phyloP scores from a whole-genome alignment of 257 asterid genomes.

The Plantago major region DNA sequence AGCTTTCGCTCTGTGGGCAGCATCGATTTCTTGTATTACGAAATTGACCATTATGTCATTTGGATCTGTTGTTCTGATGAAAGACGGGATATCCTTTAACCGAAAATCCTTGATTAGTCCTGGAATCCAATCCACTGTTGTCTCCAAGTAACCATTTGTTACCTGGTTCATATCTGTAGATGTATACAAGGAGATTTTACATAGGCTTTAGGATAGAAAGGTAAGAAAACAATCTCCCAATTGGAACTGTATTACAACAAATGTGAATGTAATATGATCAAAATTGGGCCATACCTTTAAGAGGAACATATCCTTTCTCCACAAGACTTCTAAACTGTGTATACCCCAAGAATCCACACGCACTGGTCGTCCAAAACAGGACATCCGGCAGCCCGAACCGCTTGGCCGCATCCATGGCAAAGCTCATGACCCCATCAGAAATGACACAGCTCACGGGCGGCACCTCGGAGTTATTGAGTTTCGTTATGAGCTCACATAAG shows the following conservation, averaged over 20 bases:
- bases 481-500: conserved; percentile 30
- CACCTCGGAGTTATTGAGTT: neutral
- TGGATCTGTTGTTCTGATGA: conserved; percentile 17
- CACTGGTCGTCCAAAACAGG: conserved; percentile 17
- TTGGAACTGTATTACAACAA: no score
- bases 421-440: conserved; percentile 20
- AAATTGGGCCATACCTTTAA: conserved; percentile 7
- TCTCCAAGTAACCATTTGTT: conserved; percentile 21
- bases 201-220: no score
- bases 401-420: conserved; percentile 15
- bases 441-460: conserved; percentile 19
- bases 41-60: conserved; percentile 20
- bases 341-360: conserved; percentile 18
- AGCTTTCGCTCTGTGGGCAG: conserved; percentile 3
- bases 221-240: no score
- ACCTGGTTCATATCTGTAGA: neutral
- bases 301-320: conserved; percentile 13
- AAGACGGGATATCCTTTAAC: conserved; percentile 13
- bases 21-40: conserved; percentile 4
- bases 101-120: conserved; percentile 7
- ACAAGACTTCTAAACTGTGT: conserved; percentile 7
- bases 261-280: no score
- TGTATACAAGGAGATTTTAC: neutral
- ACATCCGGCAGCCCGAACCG: conserved; percentile 18
- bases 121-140: conserved; percentile 17